Base-by-base conservation (phyloP, 75 land plant species). In the Selaginella tamariscina region DNA sequence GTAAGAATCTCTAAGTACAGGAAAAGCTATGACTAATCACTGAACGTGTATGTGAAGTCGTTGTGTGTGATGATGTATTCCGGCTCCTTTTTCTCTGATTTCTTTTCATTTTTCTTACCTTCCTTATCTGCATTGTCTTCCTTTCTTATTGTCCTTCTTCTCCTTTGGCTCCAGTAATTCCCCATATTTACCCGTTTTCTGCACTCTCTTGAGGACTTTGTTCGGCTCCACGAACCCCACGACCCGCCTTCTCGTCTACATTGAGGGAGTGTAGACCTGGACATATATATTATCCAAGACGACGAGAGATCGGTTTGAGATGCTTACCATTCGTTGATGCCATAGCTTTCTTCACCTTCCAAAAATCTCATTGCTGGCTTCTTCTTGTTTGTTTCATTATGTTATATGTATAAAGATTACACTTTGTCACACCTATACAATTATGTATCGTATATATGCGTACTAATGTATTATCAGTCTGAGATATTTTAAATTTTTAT, bases 161-260 rank as follows among this genome's bases (percentile, higher is more conserved):
- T 39, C 29, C 66, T 65, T 65, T 20, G 26, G 26, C 30, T 26
- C 15, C 11, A 65, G 15, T 2, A 65, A 2, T 29, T 65, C 30
- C 9, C 20, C 66, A 29, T 65, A n/a, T 30, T 65, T 65, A 2
- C 66, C 18, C 29, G 29, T 30, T 18, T 65, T 65, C 66, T 65
- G 66, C 11, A 65, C 66, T 30, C 30, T 65, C 66, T 65, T 65
- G 66, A 65, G 66, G 9, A 65, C 66, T 18, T 29, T 23, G 9
- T 65, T 30, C 2, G 66, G 66, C 66, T 65, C 29, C 8, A 29
- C 66, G 29, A 27, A n/a, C 20, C 66, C 66, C 11, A 29, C 29
- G 29, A 65, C 11, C 29, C 30, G 24, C 24, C 29, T 18, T 11
- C 29, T 24, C 30, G 18, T 28, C 24, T 18, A 26, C 26, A 65